These are phyloP conservation scores for Epichloe gansuensis DNA, from an alignment of 2,329 filamentous ascomycete genomes.

Conservation along the genomic window DNA sequence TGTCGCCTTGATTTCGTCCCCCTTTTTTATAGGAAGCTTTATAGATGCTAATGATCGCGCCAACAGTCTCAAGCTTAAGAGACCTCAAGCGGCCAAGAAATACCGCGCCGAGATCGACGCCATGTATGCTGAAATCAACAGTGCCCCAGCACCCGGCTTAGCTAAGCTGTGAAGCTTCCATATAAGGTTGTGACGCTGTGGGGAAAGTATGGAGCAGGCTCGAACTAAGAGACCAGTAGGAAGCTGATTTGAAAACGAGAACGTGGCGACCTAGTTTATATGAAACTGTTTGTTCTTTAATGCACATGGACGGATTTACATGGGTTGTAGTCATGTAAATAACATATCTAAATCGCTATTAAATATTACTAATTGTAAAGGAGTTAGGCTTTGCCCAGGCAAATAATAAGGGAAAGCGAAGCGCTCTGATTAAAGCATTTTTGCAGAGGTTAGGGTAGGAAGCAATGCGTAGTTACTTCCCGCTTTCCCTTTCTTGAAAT, in stretches of 20 bases:
- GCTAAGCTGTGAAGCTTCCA: slow-evolving; percentile 3
- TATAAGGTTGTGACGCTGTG: neutral
- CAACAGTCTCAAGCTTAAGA: slow-evolving; percentile 46
- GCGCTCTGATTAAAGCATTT: too few relatives aligned
- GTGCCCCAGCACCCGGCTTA: neutral
- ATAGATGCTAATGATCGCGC: slow-evolving; percentile 8
- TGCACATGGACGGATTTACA: neutral
- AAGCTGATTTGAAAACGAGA: neutral
- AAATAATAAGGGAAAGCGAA: too few relatives aligned
- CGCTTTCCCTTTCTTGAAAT: too few relatives aligned
- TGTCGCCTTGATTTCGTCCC: neutral
- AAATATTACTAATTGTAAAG: neutral
- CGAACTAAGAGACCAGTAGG: too few relatives aligned
- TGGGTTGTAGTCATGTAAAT: neutral
- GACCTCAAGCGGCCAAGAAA: slow-evolving; percentile 40
- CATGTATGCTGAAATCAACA: slow-evolving; percentile 43
- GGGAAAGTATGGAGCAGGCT: neutral
- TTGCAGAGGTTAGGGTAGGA: too few relatives aligned
- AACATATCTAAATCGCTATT: neutral
- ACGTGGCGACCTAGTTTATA: neutral
- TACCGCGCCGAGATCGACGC: slow-evolving; percentile 41
- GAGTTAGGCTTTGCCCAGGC: neutral
- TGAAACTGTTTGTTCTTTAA: neutral
- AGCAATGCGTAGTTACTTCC: too few relatives aligned
- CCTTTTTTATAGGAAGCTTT: neutral